Evolutionary conservation across 306 rosid species (phyloP).

Genomic region (Corylus heterophylla): DNA sequence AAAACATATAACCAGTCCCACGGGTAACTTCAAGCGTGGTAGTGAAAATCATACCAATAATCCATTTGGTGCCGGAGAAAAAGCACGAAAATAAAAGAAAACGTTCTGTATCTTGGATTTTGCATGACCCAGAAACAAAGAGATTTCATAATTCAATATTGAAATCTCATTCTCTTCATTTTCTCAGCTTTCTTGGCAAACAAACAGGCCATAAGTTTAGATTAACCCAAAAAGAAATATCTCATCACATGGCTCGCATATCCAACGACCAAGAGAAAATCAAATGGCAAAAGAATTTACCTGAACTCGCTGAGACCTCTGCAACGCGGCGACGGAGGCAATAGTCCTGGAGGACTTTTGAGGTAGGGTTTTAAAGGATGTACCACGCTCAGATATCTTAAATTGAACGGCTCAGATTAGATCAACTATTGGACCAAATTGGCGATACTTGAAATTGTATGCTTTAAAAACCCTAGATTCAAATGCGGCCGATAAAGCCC

Average conservation of each 20-base stretch:
- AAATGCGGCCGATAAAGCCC: too few relatives aligned
- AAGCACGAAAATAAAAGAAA: neutral
- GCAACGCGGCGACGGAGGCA: too few relatives aligned
- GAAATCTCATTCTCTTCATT: neutral
- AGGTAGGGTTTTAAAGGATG: slow-evolving; percentile 4
- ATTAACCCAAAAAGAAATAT: too few relatives aligned
- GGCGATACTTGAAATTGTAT: too few relatives aligned
- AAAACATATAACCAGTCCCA: too few relatives aligned
- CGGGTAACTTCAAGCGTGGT: too few relatives aligned
- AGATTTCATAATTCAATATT: too few relatives aligned
- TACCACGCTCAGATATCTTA: neutral
- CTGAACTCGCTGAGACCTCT: slow-evolving; percentile 2
- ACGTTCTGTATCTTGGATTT: neutral
- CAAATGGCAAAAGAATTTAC: too few relatives aligned
- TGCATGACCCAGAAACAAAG: neutral
- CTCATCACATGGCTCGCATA: too few relatives aligned
- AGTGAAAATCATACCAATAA: neutral
- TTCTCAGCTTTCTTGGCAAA: neutral
- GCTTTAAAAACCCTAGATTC: too few relatives aligned
- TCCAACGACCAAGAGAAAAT: too few relatives aligned
- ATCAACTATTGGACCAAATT: too few relatives aligned
- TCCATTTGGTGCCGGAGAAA: neutral
- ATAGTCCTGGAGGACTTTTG: neutral
- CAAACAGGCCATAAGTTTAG: neutral
- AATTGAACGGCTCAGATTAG: slow-evolving; percentile 5